phyloP scores from a whole-genome alignment of 805 yeast genomes.

The Teunomyces barrocoloradensis region DNA sequence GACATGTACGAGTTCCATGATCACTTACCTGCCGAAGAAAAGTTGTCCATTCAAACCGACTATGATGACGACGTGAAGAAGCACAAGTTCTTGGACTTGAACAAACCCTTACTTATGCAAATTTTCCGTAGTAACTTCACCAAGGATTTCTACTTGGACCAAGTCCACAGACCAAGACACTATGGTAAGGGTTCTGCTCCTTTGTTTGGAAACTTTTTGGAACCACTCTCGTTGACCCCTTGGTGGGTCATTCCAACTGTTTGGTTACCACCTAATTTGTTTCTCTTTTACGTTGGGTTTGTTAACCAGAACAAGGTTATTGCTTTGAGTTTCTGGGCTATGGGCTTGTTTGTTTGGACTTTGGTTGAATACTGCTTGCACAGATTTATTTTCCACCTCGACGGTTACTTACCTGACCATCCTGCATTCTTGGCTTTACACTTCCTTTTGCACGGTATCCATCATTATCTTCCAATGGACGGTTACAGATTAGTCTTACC shows the following conservation, averaged over 20 bases:
- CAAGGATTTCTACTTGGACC: constrained; percentile 90
- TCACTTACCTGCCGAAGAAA: constrained; percentile 69
- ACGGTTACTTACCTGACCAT: constrained; percentile 79
- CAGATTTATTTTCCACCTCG: constrained; percentile 91
- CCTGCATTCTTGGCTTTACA: constrained; percentile 74
- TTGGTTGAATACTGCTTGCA: constrained; percentile 84
- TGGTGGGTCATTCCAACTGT: constrained; percentile 89
- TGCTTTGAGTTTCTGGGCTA: constrained; percentile 57
- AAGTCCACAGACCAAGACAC: constrained; percentile 97
- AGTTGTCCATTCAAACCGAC: constrained; percentile 77
- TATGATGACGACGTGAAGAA: constrained; percentile 63
- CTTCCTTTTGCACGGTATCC: constrained; percentile 92
- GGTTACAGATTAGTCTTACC: constrained; percentile 91
- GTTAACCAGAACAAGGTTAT: constrained; percentile 43
- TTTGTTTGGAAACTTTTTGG: constrained; percentile 89
- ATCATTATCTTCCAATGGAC: constrained; percentile 98
- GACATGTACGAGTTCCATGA: constrained; percentile 49
- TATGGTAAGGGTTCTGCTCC: constrained; percentile 98
- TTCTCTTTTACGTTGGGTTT: constrained; percentile 58
- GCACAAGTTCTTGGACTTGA: constrained; percentile 85
- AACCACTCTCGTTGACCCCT: constrained; percentile 86
- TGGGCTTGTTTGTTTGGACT: constrained; percentile 95
- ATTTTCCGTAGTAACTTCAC: constrained; percentile 72
- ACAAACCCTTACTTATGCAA: constrained; percentile 77
- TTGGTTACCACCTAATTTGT: constrained; percentile 83